These are phyloP conservation scores for Mimosa bimucronata DNA, from an alignment of 306 rosid genomes.

Conservation along the genomic window DNA sequence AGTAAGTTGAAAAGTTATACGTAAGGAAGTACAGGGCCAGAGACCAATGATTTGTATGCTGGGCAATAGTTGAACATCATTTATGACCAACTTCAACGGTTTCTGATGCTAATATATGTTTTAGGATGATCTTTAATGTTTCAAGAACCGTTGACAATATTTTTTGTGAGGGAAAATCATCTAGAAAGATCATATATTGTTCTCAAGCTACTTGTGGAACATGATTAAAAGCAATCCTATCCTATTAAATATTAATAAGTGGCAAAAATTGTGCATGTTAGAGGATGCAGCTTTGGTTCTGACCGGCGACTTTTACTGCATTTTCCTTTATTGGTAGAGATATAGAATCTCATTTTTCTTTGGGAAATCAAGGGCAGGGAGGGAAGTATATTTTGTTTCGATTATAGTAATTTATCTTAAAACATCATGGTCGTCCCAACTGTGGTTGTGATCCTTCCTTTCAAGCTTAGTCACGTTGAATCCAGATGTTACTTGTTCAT, in stretches of 20 bases:
- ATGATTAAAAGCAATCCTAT: background rate
- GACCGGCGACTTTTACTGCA: background rate
- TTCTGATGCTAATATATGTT: constrained; percentile 5
- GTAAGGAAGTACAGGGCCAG: constrained; percentile 2
- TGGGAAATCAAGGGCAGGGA: constrained; percentile 1
- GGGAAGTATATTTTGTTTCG: constrained; percentile 19
- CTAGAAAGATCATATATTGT: background rate
- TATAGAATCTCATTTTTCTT: background rate
- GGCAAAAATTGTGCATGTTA: background rate
- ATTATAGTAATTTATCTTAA: constrained; percentile 1
- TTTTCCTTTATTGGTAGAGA: background rate
- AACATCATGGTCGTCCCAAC: background rate
- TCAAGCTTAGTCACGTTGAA: constrained; percentile 13
- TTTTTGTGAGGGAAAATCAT: background rate
- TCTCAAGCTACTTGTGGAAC: background rate
- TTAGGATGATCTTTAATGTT: background rate
- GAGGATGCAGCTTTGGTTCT: constrained; percentile 1
- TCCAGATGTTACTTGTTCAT: constrained; percentile 3
- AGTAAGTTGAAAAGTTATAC: background rate
- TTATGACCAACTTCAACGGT: background rate
- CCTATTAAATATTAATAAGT: constrained; percentile 1
- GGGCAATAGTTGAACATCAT: background rate
- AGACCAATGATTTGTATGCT: constrained; percentile 7
- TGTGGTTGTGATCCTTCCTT: constrained; percentile 10
- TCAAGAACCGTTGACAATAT: background rate